Base-by-base conservation (phyloP, 768 basidiomycete species). In the Mycena filopes region DNA sequence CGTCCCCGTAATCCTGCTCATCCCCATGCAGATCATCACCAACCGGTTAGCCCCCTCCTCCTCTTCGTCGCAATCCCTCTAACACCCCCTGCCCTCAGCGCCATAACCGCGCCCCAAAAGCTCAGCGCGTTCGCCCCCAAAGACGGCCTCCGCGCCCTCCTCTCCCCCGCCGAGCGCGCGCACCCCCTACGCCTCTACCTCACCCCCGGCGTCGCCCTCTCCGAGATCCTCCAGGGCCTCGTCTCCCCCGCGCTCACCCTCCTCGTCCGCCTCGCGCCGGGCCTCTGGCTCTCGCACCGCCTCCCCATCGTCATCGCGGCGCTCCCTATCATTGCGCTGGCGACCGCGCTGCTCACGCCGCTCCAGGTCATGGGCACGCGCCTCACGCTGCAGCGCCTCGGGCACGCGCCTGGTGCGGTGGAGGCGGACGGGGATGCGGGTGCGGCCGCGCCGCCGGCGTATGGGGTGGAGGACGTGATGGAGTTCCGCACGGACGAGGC, bases 331-430 rank as follows among this genome's bases (percentile, higher is more conserved):
- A n/a, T 60, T 49, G 47, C 36, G 2, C 28, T 68, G 29, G 28
- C 46, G 18, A 59, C 66, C 18, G 31, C 31, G 29, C 15, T 63
- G 21, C 43, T 63, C 51, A 63, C 66, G 25, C 61, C 62, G 28
- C 57, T 68, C 23, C 43, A 60, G 25, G 66, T 68, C 46, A 31
- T 68, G 29, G 9, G 8, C 38, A 20, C 62, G 38, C 66, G 66
- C 26, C 61, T 68, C 59, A 56, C 61, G 10, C 56, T 68, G n/a
- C 66, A 68, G 54, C 56, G 55, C 13, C 49, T 54, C 51, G 56
- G 41, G 18, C 47, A 28, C 21, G 4, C 42, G 5, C 23, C 26
- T n/a, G n/a, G n/a, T n/a, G n/a, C n/a, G n/a, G n/a, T n/a, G n/a
- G n/a, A n/a, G n/a, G n/a, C n/a, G n/a, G n/a, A n/a, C 16, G 31